Base-by-base conservation (phyloP, 208 protist species). In the Leptomonas seymouri region DNA sequence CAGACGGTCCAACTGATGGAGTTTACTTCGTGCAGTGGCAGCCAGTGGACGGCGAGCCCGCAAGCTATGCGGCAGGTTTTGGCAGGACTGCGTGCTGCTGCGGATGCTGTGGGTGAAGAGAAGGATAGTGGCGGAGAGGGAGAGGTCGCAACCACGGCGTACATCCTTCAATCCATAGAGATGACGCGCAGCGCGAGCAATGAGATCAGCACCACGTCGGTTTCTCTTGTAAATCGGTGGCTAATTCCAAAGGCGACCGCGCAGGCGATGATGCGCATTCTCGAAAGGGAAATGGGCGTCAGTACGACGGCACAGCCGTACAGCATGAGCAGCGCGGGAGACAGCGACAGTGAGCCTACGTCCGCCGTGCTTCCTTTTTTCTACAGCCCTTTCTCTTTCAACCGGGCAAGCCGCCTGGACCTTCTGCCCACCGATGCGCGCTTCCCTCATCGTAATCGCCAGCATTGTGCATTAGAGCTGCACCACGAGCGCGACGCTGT, bases 371-470 rank as follows among this genome's bases (percentile, higher is more conserved):
- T 76, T 28, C 61, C 60, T 18, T 68, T 60, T 51, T 87, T 89
- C 49, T 91, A 90, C 63, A 81, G 65, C 23, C 88, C 85, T 21
- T 93, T 93, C 63, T 8, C 76, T 27, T 87, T 91, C 62, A 91
- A 85, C 67, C 76, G 70, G 18, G 66, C 75, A 0, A 65, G 74
- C 30, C 28, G 51, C 27, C 15, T 75, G 30, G 63, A 71, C 12
- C n/a, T 39, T 20, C 30, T 85, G 54, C 60, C 74, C 12, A 21
- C 50, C 48, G 66, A 76, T 45, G 46, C 31, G n/a, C 44, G 6
- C 34, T 44, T 31, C 14, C 54, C 70, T 2, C 58, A 81, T 41
- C 65, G 54, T 41, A 90, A 89, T 57, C 60, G 31, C n/a, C 68
- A 85, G 48, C 73, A 79, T 65, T 93, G 84, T 66, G 72, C 61